Evolutionary conservation across 1,284 basidiomycete species (phyloP).

Genomic region (Amylostereum areolatum): DNA sequence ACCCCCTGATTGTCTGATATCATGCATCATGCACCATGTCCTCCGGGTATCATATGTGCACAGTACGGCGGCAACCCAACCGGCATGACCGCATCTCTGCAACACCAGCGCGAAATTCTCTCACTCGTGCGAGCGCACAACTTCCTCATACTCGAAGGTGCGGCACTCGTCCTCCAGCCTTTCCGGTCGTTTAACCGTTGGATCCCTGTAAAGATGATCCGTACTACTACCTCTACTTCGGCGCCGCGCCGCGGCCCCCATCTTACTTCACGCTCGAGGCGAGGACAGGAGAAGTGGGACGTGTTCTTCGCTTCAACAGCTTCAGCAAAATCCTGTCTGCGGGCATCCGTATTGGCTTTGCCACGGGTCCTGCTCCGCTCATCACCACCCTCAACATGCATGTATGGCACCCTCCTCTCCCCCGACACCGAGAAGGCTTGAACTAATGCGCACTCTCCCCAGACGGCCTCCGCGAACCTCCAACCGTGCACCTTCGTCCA

Average conservation of each 20-base stretch:
- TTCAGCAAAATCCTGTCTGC: constrained; percentile 85
- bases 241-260: constrained; percentile 53
- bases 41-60: too few species aligned
- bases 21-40: too few species aligned
- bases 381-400: constrained; percentile 71
- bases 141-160: constrained; percentile 55
- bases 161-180: constrained; percentile 11
- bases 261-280: constrained; percentile 80
- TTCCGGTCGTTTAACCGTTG: background rate
- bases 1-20: too few species aligned
- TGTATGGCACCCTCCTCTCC: constrained; percentile 33
- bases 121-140: constrained; percentile 70
- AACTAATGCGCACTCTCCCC: constrained; percentile 16
- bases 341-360: constrained; percentile 79
- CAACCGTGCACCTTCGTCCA: constrained; percentile 79
- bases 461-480: constrained; percentile 73
- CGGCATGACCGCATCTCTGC: constrained; percentile 68
- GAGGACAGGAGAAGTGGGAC: constrained; percentile 51
- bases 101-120: constrained; percentile 77
- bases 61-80: constrained; percentile 84
- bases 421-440: constrained; percentile 6
- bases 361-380: constrained; percentile 72
- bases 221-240: constrained; percentile 72
- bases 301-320: constrained; percentile 82
- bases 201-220: constrained; percentile 55